Evolutionary conservation across 768 basidiomycete species (phyloP).

Genomic region (Termitomyces heimii): DNA sequence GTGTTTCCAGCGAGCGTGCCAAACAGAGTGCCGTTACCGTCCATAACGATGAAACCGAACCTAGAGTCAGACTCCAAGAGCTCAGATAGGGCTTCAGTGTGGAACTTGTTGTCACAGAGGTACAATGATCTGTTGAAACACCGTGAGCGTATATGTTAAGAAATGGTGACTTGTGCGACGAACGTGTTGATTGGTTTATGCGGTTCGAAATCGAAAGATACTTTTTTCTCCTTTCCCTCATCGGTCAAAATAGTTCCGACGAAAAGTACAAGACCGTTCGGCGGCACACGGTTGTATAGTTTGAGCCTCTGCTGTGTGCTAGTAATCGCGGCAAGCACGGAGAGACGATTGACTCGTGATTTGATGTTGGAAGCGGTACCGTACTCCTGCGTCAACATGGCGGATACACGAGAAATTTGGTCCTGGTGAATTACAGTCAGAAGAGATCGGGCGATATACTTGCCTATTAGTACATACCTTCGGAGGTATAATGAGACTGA

Average conservation of each 20-base stretch:
- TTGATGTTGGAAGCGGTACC: slow-evolving; percentile 99
- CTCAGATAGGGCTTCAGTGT: slow-evolving; percentile 95
- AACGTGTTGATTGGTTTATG: slow-evolving; percentile 99
- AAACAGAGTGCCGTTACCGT: slow-evolving; percentile 95
- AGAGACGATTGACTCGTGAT: slow-evolving; percentile 95
- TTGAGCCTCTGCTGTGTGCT: slow-evolving; percentile 97
- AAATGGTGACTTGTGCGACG: slow-evolving; percentile 19
- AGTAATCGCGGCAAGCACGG: slow-evolving; percentile 96
- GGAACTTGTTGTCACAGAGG: slow-evolving; percentile 99
- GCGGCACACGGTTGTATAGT: slow-evolving; percentile 93
- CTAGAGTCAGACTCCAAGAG: slow-evolving; percentile 95
- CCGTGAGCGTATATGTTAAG: slow-evolving; percentile 2
- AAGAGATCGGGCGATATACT: slow-evolving; percentile 5
- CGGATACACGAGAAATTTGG: slow-evolving; percentile 91
- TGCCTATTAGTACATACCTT: slow-evolving; percentile 47
- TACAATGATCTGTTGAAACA: slow-evolving; percentile 72
- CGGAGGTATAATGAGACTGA: slow-evolving; percentile 94
- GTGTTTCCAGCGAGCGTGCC: slow-evolving; percentile 96
- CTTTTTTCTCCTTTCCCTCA: slow-evolving; percentile 99
- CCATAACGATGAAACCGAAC: slow-evolving; percentile 99
- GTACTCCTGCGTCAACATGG: slow-evolving; percentile 97
- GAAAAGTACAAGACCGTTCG: slow-evolving; percentile 95
- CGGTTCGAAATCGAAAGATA: slow-evolving; percentile 97
- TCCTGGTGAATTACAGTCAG: slow-evolving; percentile 36
- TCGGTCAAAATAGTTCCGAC: slow-evolving; percentile 98